Evolutionary conservation across 179 eudicot species (phyloP), one percentile per base, ranked within the genome.

Genomic region (Amaranthus tricolor): DNA sequence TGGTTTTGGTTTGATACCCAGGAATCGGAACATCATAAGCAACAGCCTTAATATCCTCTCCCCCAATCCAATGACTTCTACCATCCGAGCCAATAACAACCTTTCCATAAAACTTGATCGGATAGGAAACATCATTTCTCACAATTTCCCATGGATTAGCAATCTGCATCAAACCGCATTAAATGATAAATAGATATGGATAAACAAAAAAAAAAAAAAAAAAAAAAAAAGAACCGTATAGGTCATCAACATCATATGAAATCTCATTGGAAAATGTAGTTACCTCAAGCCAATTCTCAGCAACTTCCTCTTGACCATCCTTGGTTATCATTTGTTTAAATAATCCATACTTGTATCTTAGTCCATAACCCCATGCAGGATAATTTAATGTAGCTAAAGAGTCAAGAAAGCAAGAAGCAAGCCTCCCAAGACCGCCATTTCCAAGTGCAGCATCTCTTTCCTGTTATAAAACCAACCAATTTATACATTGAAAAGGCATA

Each of bases 331-430:
- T 72, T 69, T 93, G 98, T 78, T 93, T 93, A 82, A 93, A 93
- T 71, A 93, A 80, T 57, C 98, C 98, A 79, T 93, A 81, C 83
- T 86, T 93, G 89, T 93, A 93, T 75, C 98, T 86, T 45, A 93
- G 95, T 48, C 98, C 98, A 82, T 93, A 93, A 55, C 98, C 98
- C 97, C 97, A 93, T 24, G 97, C 98, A 62, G 98, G 98, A 72
- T 93, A 93, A 80, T 91, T 91, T 70, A 93, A 70, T 63, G 98
- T 93, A 72, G 98, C 98, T 75, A 93, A 64, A 71, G 98, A 93
- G 78, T 93, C 98, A 71, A 93, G 84, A 85, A 91, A 91, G 79
- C 98, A 93, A 57, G 97, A 93, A 64, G 98, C 98, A 71, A 93
- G 91, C 67, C 98, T 83, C 51, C 98, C 98, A 59, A 93, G 88